Base-by-base conservation (phyloP, 1,139 yeast species). In the Geotrichum cucujoidarum region DNA sequence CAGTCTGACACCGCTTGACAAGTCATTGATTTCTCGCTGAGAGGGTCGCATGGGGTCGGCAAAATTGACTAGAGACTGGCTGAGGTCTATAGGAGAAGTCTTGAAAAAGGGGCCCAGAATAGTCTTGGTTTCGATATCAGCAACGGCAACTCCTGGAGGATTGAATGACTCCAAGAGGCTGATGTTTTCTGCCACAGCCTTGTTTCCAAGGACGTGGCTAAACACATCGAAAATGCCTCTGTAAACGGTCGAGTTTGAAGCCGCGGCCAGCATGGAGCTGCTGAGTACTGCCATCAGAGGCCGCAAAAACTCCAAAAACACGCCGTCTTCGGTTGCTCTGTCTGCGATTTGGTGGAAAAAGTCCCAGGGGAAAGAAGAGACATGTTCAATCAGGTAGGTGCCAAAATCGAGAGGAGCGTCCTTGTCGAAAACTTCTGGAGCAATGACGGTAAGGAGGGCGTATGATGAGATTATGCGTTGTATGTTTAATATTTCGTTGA, bases 71-170 rank as follows among this genome's bases (percentile, higher is more conserved):
- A 74, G 22, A 14, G 38, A 37, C 18, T 11, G 16, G 21, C 42
- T 31, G 13, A 20, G 37, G 34, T 78, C 73, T 44, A 89, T 67
- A 0, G 96, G 95, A 0, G 96, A 86, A 18, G 88, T 67, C 49
- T 82, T 72, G 51, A 88, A 74, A 35, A 88, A 71, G 2, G 95
- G 86, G 1, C 97, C 97, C 49, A 90, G 67, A 11, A 87, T 64
- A 0, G 95, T 80, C 31, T 72, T 70, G 25, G 69, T 68, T 58
- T 85, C 95, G 55, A 76, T 76, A 40, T 75, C 75, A 11, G 75
- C 68, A 1, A 84, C 67, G 41, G 56, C 55, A 41, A 53, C 53
- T 45, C 63, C 69, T 35, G 71, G 70, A 40, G 80, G 53, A 25
- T 51, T 43, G 37, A 82, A 85, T 0, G 76, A 75, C 45, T 77